Percentiles rank a stretch among this genome's conserved stretches.
phyloP scores from a whole-genome alignment of 1,139 yeast genomes.

The Hyphopichia wangnamkhiaoensis region DNA sequence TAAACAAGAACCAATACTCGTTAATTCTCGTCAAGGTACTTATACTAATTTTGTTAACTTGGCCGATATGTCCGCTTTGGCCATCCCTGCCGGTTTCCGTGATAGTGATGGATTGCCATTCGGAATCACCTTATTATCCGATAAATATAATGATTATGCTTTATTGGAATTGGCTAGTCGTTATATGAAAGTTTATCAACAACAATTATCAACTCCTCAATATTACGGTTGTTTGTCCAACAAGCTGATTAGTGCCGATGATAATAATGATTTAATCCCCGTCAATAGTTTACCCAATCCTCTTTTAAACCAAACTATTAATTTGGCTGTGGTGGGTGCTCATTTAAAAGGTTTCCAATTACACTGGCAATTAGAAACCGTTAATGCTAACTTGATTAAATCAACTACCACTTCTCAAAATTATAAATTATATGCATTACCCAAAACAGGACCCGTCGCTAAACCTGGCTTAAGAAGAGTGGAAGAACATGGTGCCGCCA shows the following conservation, averaged over 20 bases:
- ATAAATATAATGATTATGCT: conserved; percentile 85
- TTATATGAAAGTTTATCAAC: conserved; percentile 48
- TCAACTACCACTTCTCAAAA: conserved; percentile 70
- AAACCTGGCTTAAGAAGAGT: conserved; percentile 90
- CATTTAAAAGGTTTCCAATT: conserved; percentile 86
- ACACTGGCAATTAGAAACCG: conserved; percentile 91
- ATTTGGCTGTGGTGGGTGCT: conserved; percentile 94
- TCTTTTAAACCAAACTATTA: conserved; percentile 19
- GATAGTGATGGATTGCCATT: conserved; percentile 81
- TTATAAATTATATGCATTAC: conserved; percentile 80
- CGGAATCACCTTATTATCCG: conserved; percentile 83
- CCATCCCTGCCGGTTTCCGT: conserved; percentile 87
- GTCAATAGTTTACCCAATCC: conserved; percentile 1
- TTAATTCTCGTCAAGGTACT: conserved; percentile 91
- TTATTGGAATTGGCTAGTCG: conserved; percentile 78
- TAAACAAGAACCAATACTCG: conserved; percentile 71
- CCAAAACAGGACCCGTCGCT: conserved; percentile 74
- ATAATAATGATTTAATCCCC: background rate
- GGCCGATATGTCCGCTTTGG: conserved; percentile 89
- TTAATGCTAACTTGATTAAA: conserved; percentile 70
- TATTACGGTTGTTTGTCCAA: conserved; percentile 45
- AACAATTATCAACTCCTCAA: conserved; percentile 13
- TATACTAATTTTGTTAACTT: conserved; percentile 95
- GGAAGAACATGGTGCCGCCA: conserved; percentile 52
- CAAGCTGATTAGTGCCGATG: conserved; percentile 25